phyloP scores from a whole-genome alignment of 1,139 yeast species.

The Candida sp. region DNA sequence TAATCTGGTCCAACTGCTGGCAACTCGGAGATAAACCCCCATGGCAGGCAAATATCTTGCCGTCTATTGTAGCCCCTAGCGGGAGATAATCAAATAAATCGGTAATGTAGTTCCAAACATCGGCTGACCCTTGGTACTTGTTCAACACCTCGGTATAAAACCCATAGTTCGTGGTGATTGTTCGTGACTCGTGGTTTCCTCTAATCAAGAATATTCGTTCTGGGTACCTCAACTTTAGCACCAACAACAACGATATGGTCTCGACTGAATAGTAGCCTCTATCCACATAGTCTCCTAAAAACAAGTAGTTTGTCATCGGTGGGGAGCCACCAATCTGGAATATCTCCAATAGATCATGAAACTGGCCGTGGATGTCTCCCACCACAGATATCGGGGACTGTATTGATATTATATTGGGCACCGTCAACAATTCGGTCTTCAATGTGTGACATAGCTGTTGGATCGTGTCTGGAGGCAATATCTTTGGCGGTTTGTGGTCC shows the following conservation, averaged over 20 bases:
- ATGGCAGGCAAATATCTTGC: slow-evolving; percentile 93
- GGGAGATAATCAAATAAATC: slow-evolving; percentile 93
- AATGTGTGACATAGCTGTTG: slow-evolving; percentile 49
- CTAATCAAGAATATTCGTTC: slow-evolving; percentile 78
- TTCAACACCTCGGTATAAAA: slow-evolving; percentile 93
- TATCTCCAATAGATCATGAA: slow-evolving; percentile 90
- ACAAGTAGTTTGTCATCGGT: slow-evolving; percentile 91
- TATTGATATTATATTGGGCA: slow-evolving; percentile 79
- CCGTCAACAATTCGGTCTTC: slow-evolving; percentile 40
- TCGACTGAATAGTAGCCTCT: slow-evolving; percentile 90
- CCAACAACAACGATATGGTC: slow-evolving; percentile 84
- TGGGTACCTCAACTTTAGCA: slow-evolving; percentile 87
- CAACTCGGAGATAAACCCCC: slow-evolving; percentile 97
- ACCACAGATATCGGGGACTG: slow-evolving; percentile 94
- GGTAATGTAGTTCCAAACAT: slow-evolving; percentile 89
- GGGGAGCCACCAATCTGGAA: slow-evolving; percentile 93
- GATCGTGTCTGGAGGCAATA: slow-evolving; percentile 45
- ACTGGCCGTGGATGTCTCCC: slow-evolving; percentile 98
- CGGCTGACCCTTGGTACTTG: slow-evolving; percentile 77
- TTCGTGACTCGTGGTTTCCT: slow-evolving; percentile 96
- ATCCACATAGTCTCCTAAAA: slow-evolving; percentile 94
- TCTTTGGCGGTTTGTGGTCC: slow-evolving; percentile 46
- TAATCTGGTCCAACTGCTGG: slow-evolving; percentile 90
- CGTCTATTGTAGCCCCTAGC: slow-evolving; percentile 91
- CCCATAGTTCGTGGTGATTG: slow-evolving; percentile 96